These are phyloP conservation scores for Starmerella sp. DNA, from an alignment of 805 yeast species.

Conservation along the genomic window DNA sequence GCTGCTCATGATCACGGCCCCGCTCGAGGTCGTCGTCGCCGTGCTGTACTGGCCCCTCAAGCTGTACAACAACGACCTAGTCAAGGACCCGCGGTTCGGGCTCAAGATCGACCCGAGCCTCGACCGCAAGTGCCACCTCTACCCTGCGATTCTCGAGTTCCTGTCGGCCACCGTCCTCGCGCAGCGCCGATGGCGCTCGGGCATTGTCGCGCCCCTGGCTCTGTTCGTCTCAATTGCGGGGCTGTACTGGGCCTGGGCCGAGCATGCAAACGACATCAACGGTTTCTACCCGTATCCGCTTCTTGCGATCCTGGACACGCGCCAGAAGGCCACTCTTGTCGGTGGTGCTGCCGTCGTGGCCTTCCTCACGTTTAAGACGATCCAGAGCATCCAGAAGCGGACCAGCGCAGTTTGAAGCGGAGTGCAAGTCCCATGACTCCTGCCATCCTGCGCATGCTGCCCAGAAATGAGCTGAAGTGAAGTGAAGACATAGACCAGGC, in stretches of 20 bases:
- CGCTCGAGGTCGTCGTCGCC: slow-evolving; percentile 27
- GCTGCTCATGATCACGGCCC: slow-evolving; percentile 25
- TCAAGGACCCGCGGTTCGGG: slow-evolving; percentile 24
- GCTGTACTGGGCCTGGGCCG: slow-evolving; percentile 30
- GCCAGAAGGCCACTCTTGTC: slow-evolving; percentile 22
- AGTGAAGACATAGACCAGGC: too few species aligned
- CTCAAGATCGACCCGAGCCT: slow-evolving; percentile 21
- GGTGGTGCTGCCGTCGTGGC: slow-evolving; percentile 19
- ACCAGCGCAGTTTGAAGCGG: neutral
- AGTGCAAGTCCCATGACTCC: too few species aligned
- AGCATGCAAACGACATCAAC: slow-evolving; percentile 23
- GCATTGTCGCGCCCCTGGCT: slow-evolving; percentile 16
- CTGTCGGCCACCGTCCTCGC: slow-evolving; percentile 24
- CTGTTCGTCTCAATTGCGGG: slow-evolving; percentile 20
- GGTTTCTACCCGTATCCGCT: slow-evolving; percentile 30
- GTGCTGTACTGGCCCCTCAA: slow-evolving; percentile 29
- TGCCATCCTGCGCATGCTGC: too few species aligned
- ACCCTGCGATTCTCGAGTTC: slow-evolving; percentile 25
- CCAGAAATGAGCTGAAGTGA: too few species aligned
- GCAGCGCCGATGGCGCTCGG: slow-evolving; percentile 22
- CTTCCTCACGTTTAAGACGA: slow-evolving; percentile 15
- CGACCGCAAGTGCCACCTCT: slow-evolving; percentile 26
- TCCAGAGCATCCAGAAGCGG: slow-evolving; percentile 21
- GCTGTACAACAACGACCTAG: slow-evolving; percentile 23
- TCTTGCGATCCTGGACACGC: slow-evolving; percentile 20